Percentiles rank a stretch among this genome's conserved stretches.
These are phyloP conservation scores for Mitragyna speciosa DNA, from an alignment of 257 asterid genomes.

Conservation along the genomic window DNA sequence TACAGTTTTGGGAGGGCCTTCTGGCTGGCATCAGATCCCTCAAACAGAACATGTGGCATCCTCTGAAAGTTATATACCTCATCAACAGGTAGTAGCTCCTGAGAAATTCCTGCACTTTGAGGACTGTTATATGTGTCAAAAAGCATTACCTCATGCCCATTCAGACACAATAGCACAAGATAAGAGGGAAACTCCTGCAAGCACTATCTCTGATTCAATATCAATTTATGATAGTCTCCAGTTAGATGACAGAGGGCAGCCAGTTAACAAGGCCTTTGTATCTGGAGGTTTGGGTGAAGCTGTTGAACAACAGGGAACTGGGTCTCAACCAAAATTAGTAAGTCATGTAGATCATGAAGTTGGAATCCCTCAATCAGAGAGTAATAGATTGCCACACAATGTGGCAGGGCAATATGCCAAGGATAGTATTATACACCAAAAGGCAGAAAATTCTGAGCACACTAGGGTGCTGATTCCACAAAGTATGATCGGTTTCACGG, in stretches of 20 bases:
- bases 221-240: conserved; percentile 53
- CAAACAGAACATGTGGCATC: conserved; percentile 49
- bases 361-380: conserved; percentile 40
- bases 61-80: conserved; percentile 26
- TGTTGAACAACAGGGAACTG: conserved; percentile 40
- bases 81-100: conserved; percentile 29
- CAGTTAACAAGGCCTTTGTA: conserved; percentile 38
- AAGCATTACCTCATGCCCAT: conserved; percentile 94
- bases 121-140: conserved; percentile 88
- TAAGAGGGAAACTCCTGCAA: conserved; percentile 47
- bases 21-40: conserved; percentile 65
- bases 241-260: conserved; percentile 63
- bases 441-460: conserved; percentile 49
- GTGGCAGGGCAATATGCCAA: conserved; percentile 40
- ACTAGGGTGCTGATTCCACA: conserved; percentile 45
- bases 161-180: conserved; percentile 80
- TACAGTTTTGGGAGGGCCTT: conserved; percentile 46
- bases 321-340: conserved; percentile 30
- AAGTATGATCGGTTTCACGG: conserved; percentile 40
- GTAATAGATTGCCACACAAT: conserved; percentile 37
- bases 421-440: conserved; percentile 39
- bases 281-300: conserved; percentile 43
- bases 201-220: conserved; percentile 45
- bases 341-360: conserved; percentile 36
- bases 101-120: conserved; percentile 42